Base-by-base conservation (phyloP, 1,284 basidiomycete species). In the Cystobasidium slooffiae region DNA sequence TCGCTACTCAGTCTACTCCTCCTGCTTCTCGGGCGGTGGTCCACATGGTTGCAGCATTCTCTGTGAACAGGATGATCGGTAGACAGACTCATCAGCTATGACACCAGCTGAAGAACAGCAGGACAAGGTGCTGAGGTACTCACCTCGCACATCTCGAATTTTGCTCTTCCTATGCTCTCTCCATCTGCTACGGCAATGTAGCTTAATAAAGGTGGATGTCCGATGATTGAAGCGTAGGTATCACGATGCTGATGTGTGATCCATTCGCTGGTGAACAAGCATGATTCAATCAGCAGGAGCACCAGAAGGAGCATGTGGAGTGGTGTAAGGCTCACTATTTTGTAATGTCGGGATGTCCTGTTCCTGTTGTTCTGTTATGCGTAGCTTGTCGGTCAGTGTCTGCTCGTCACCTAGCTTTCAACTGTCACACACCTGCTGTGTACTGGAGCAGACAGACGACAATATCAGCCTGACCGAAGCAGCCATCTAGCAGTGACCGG, bases 11-110 rank as follows among this genome's bases (percentile, higher is more conserved):
- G 37, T 51, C 56, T 75, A 72, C 20, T 75, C 75, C 16, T 97
- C 94, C 77, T 95, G 92, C 83, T 95, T 96, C 59, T 88, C 88
- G 1, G 95, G 96, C 24, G 96, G 95, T 52, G 93, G 93, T 0
- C 95, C 96, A 80, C 78, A 98, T n/a, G 96, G 96, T 82, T 98
- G 95, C 53, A 99, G 86, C 95, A 98, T 97, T 76, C 91, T 88
- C 94, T 97, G 80, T n/a, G 20, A 59, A 39, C 10, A 31, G 56
- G 56, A 53, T 59, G 56, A 59, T 59, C 56, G 56, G 43, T 49
- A 41, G 39, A 41, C 56, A 59, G 56, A 18, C 10, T 43, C 20
- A n/a, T 14, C 18, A 16, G 56, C 37, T 10, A n/a, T 18, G n/a
- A 4, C 31, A 41, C 6, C 6, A 39, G 37, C 20, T 31, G 12